Evolutionary conservation across 2,329 filamentous ascomycete genomes (phyloP).

Genomic region (Amauroascus niger): DNA sequence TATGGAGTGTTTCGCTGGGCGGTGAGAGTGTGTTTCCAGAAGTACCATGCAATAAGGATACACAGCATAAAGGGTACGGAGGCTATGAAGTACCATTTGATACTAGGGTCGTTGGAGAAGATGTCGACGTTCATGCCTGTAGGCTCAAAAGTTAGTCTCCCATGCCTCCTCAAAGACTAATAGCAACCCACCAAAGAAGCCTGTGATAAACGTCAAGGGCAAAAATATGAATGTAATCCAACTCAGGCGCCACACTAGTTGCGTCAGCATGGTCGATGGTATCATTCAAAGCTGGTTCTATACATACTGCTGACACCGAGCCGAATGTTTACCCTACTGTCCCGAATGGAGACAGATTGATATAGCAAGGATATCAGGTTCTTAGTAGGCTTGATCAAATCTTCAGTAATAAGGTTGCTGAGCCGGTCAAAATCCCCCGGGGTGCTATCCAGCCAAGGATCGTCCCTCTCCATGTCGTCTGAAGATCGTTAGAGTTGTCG

Average conservation of each 20-base stretch:
- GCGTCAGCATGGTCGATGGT: neutral
- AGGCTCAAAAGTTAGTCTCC: conserved; percentile 2
- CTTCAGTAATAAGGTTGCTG: conserved; percentile 41
- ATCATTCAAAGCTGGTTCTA: neutral
- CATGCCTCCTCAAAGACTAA: neutral
- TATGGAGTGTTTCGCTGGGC: conserved; percentile 37
- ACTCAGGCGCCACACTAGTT: conserved; percentile 26
- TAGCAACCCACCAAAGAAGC: conserved; percentile 30
- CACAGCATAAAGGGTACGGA: conserved; percentile 39
- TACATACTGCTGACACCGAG: conserved; percentile 43
- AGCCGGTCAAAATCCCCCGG: conserved; percentile 39
- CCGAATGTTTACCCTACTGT: conserved; percentile 42
- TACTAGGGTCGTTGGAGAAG: conserved; percentile 35
- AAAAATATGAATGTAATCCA: conserved; percentile 37
- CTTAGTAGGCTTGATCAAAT: conserved; percentile 43
- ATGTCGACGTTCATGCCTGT: conserved; percentile 45
- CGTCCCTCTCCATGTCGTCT: conserved; percentile 24
- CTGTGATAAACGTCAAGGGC: conserved; percentile 42
- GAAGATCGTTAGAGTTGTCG: conserved; percentile 1
- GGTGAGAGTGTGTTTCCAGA: conserved; percentile 39
- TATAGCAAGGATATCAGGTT: conserved; percentile 45
- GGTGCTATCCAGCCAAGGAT: conserved; percentile 34
- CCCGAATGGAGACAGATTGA: conserved; percentile 45
- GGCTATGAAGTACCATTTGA: conserved; percentile 45
- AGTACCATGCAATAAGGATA: conserved; percentile 41